Evolutionary conservation across 768 basidiomycete genomes (phyloP).

Genomic region (Pleurotus citrinopileatus): DNA sequence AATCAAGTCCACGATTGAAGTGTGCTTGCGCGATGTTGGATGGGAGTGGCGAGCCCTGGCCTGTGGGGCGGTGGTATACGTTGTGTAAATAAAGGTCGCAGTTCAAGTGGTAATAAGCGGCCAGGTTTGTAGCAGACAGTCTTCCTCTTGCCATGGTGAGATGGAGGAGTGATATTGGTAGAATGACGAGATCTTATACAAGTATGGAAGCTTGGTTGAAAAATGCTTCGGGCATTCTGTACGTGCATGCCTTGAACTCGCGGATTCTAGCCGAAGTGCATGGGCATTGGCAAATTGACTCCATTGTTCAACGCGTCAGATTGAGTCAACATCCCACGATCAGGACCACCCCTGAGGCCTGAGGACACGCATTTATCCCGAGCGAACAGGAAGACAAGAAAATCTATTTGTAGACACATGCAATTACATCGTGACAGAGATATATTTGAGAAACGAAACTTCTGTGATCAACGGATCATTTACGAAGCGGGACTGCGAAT

Average conservation of each 20-base stretch:
- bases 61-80: conserved; percentile 27
- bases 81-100: conserved; percentile 48
- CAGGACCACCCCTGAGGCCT: not conserved
- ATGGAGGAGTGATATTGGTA: not conserved
- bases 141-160: conserved; percentile 3
- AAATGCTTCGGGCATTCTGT: not conserved
- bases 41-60: conserved; percentile 14
- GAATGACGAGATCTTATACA: not conserved
- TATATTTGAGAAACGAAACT: not conserved
- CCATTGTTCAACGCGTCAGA: not conserved
- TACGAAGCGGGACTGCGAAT: conserved; percentile 1
- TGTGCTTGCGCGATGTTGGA: conserved; percentile 34
- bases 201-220: not conserved
- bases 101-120: conserved; percentile 40
- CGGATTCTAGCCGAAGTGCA: no score
- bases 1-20: conserved; percentile 40
- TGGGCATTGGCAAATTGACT: no score
- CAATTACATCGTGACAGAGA: no score
- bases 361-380: not conserved
- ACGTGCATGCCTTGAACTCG: not conserved
- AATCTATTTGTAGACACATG: not conserved
- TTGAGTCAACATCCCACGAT: conserved; percentile 1
- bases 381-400: not conserved
- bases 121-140: conserved; percentile 47
- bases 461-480: no score